A percentile compares a stretch with the other conserved stretches of the same genome.
phyloP scores from a whole-genome alignment of 2,329 filamentous ascomycete species.

The Neodidymelliopsis sp. region DNA sequence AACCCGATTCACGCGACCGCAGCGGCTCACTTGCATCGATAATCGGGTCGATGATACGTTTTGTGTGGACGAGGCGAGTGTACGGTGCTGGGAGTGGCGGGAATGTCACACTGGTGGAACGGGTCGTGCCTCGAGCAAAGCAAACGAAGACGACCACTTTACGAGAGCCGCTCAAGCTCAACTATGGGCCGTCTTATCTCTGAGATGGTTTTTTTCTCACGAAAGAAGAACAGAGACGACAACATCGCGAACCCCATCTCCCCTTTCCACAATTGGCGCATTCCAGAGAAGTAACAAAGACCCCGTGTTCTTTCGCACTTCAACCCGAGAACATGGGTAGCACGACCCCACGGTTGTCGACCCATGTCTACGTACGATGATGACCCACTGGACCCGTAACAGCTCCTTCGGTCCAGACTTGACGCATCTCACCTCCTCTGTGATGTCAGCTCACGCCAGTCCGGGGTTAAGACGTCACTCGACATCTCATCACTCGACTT shows the following conservation, averaged over 20 bases:
- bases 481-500: background rate
- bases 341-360: conserved; percentile 8
- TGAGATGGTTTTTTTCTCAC: too few relatives aligned
- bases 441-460: conserved; percentile 6
- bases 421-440: background rate
- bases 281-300: background rate
- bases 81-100: background rate
- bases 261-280: too few relatives aligned
- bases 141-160: background rate
- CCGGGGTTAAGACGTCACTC: background rate
- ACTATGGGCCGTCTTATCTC: too few relatives aligned
- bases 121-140: background rate
- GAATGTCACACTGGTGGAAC: background rate
- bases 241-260: too few relatives aligned
- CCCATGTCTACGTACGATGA: background rate
- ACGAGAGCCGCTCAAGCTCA: too few relatives aligned
- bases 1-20: conserved; percentile 5
- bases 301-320: background rate
- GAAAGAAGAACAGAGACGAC: too few relatives aligned
- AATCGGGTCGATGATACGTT: conserved; percentile 4
- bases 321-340: conserved; percentile 2
- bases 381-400: background rate
- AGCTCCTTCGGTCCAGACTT: conserved; percentile 2
- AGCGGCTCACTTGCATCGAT: conserved; percentile 6
- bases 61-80: conserved; percentile 1